Evolutionary conservation across 164 flowering plant genomes (phyloP).

Genomic region (Paratinospora sagittata): DNA sequence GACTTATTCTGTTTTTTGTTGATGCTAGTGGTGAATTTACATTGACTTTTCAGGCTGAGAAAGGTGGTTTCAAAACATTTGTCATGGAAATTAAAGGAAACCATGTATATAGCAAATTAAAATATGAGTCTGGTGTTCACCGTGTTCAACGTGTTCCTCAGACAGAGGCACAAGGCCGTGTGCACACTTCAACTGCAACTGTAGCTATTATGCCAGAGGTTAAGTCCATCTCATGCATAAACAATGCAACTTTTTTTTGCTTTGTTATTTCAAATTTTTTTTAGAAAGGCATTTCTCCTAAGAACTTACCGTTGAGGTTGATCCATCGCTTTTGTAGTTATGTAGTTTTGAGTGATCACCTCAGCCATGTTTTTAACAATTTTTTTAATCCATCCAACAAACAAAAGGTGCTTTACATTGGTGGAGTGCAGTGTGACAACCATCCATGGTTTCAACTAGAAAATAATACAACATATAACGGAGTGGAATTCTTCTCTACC

Average conservation of each 20-base stretch:
- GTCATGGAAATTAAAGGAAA: constrained; percentile 93
- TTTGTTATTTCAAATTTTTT: not conserved
- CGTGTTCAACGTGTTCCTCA: constrained; percentile 98
- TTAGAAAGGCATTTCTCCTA: not conserved
- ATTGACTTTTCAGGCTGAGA: constrained; percentile 56
- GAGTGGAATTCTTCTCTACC: no score
- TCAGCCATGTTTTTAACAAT: no score
- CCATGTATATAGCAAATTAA: constrained; percentile 88
- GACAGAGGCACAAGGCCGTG: constrained; percentile 98
- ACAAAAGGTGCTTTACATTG: no score
- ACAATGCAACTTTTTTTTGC: not conserved
- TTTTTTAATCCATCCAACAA: no score
- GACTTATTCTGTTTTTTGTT: constrained; percentile 2
- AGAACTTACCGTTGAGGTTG: no score
- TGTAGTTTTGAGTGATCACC: no score
- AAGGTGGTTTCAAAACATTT: constrained; percentile 81
- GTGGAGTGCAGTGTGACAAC: no score
- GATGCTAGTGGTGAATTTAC: constrained; percentile 11
- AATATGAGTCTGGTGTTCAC: constrained; percentile 97
- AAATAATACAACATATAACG: no score
- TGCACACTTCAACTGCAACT: constrained; percentile 98
- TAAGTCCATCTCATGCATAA: constrained; percentile 7
- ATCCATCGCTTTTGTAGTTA: no score
- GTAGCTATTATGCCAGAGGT: constrained; percentile 99
- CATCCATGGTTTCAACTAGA: no score